Percentiles rank a stretch among this genome's conserved stretches.
Evolutionary conservation across 164 flowering plant species (phyloP).

Genomic region (Warburgia ugandensis): DNA sequence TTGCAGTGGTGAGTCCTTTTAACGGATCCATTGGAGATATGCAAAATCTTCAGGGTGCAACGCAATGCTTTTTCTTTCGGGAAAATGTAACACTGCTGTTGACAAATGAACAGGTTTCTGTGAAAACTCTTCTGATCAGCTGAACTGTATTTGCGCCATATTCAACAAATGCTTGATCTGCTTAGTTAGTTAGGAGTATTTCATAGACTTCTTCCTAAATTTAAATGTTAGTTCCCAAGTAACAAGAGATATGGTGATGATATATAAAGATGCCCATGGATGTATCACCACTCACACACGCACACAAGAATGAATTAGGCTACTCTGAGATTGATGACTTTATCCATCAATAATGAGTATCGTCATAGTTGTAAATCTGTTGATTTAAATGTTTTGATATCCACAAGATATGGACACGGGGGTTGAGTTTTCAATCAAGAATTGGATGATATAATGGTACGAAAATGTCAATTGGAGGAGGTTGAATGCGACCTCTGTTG

Average conservation of each 20-base stretch:
- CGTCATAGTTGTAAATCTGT: no score
- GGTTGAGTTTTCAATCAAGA: no score
- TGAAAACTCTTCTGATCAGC: slow-evolving; percentile 2
- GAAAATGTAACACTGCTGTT: slow-evolving; percentile 39
- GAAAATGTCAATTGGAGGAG: no score
- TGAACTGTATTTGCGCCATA: background rate
- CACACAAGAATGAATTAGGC: background rate
- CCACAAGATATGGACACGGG: no score
- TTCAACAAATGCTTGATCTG: background rate
- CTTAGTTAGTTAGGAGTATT: no score
- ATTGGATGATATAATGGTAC: no score
- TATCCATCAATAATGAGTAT: background rate
- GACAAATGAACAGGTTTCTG: slow-evolving; percentile 81
- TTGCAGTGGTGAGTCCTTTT: slow-evolving; percentile 37
- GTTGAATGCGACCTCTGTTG: no score
- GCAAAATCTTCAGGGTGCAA: slow-evolving; percentile 34
- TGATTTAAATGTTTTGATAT: no score
- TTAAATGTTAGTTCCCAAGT: no score
- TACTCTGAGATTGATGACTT: background rate
- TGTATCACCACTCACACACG: no score
- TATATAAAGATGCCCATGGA: background rate
- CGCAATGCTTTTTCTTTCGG: slow-evolving; percentile 68
- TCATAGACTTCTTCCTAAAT: no score
- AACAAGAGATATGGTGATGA: background rate
- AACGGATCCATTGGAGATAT: slow-evolving; percentile 42